Evolutionary conservation across 345 rosid genomes (phyloP), one percentile per base, ranked within the genome.

Genomic region (Corchorus capsularis): DNA sequence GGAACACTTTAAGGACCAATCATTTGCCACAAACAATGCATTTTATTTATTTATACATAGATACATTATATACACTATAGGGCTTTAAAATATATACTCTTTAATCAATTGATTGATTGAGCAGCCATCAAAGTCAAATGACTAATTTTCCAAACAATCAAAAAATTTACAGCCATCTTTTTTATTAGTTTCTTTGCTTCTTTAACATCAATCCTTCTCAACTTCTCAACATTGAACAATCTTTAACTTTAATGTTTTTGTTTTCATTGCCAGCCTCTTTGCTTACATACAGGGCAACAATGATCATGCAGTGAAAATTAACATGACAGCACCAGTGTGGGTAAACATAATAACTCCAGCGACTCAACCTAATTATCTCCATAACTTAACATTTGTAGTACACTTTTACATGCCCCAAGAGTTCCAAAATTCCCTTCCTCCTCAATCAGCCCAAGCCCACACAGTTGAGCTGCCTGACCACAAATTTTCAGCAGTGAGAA

Each of bases 321-420:
- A 57, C 74, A 76, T 73, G 84, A 80, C 82, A 56, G 81, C 81
- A 16, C 82, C 81, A 72, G 78, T 80, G 64, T 22, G 76, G 71
- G 47, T 77, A n/a, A 63, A 76, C 17, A 75, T 82, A 47, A 9
- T 82, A 47, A 9, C 55, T 39, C 74, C 85, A 47, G 64, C 59
- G 17, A 37, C 27, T 2, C 73, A 39, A 20, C 47, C 61, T 3
- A 55, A 63, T 14, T n/a, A n/a, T n/a, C 8, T 45, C 5, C 60
- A 53, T 20, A 64, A 73, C 49, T 67, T 71, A 19, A 66, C 80
- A 5, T 81, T 63, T 52, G 49, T 61, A 12, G 77, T 78, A 19
- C 76, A 78, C 63, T 84, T 81, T 19, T 79, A 63, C 34, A 8
- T 81, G 69, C 86, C 82, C 15, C 5, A 1, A 5, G 69, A 63